A percentile compares a stretch with the other conserved stretches of the same genome.
Conservation (phyloP, 2,329 filamentous ascomycete genomes). For the Ophiocordyceps camponoti-leonardi region DNA sequence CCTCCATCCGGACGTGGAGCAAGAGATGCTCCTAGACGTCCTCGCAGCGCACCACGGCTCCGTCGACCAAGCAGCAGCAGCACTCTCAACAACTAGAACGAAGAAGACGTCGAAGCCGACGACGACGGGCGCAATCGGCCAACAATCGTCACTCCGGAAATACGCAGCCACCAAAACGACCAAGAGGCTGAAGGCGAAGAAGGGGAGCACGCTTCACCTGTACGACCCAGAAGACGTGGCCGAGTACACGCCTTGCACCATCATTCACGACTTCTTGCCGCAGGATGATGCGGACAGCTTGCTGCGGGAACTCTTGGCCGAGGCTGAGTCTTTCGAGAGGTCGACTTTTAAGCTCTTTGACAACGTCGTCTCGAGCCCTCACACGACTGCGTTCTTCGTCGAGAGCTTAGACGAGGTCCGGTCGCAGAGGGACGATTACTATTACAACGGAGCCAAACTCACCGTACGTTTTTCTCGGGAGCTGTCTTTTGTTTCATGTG, state of each 20-base stretch:
- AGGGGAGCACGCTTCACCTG: conserved; percentile 68
- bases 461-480: conserved; percentile 25
- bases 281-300: conserved; percentile 53
- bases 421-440: conserved; percentile 60
- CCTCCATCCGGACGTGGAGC: conserved; percentile 45
- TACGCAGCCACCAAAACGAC: conserved; percentile 23
- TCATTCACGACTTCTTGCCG: conserved; percentile 82
- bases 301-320: conserved; percentile 56
- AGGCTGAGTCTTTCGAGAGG: conserved; percentile 53
- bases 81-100: conserved; percentile 22
- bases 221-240: conserved; percentile 71
- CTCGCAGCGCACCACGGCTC: conserved; percentile 64
- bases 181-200: conserved; percentile 46
- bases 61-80: conserved; percentile 44
- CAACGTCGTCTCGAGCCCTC: conserved; percentile 67
- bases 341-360: conserved; percentile 78
- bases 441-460: conserved; percentile 68
- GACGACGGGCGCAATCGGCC: conserved; percentile 24
- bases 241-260: conserved; percentile 71
- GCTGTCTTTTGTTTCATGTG: background rate
- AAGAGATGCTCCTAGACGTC: conserved; percentile 58
- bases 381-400: conserved; percentile 73
- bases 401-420: conserved; percentile 52
- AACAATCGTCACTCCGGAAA: conserved; percentile 46
- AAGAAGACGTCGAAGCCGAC: conserved; percentile 9